Evolutionary conservation across 345 rosid genomes (phyloP).

Genomic region (Odontarrhena argentea): DNA sequence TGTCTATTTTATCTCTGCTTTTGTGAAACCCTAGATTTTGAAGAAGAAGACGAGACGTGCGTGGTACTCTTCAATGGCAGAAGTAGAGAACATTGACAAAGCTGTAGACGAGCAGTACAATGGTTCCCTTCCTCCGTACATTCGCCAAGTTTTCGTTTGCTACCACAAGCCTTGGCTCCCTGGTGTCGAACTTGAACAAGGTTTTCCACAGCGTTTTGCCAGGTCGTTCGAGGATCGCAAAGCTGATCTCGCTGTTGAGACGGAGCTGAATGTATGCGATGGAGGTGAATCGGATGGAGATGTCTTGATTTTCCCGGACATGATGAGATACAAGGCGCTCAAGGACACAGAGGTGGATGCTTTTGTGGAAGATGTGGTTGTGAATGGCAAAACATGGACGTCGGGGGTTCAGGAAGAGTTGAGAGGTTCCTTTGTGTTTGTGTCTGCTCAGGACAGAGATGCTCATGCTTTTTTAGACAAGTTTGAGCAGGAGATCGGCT

Average conservation of each 20-base stretch:
- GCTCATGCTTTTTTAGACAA: constrained; percentile 61
- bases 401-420: constrained; percentile 59
- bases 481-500: constrained; percentile 63
- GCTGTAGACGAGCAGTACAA: constrained; percentile 42
- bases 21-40: no score
- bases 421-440: constrained; percentile 75
- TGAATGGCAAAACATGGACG: constrained; percentile 76
- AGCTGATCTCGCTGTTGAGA: constrained; percentile 60
- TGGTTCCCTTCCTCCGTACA: constrained; percentile 54
- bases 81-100: constrained; percentile 41
- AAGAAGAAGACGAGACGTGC: no score
- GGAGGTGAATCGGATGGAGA: constrained; percentile 82
- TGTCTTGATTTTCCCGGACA: constrained; percentile 87
- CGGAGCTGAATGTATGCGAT: constrained; percentile 66
- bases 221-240: constrained; percentile 69
- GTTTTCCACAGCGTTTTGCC: constrained; percentile 65
- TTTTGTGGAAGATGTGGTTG: constrained; percentile 88
- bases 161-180: constrained; percentile 71
- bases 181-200: constrained; percentile 62
- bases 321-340: constrained; percentile 86
- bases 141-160: constrained; percentile 81
- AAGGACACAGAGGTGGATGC: constrained; percentile 61
- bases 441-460: constrained; percentile 87
- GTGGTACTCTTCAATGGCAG: constrained; percentile 50
- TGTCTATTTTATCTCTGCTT: no score